Evolutionary conservation across 176 grass and related monocot genomes (phyloP).

Genomic region (Rhipidocladum racemiflorum): DNA sequence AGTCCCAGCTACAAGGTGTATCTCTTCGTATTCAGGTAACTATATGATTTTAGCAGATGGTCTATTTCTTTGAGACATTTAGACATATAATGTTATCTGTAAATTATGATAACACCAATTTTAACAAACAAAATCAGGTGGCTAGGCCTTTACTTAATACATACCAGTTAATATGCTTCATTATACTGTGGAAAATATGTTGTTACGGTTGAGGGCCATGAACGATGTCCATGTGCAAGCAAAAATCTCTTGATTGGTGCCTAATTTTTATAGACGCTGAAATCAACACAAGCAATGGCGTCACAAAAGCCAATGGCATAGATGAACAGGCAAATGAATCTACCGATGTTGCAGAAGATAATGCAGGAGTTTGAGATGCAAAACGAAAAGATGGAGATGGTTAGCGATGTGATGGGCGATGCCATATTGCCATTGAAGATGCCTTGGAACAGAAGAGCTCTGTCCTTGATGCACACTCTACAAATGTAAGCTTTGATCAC

Average conservation of each 20-base stretch:
- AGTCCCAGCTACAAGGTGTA: constrained; percentile 89
- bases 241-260: not conserved
- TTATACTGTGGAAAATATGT: not conserved
- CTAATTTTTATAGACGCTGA: constrained; percentile 48
- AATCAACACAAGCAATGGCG: constrained; percentile 79
- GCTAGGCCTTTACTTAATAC: not conserved
- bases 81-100: not conserved
- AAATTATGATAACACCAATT: not conserved
- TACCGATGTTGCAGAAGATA: too few species aligned
- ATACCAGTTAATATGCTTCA: not conserved
- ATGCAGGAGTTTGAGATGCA: too few species aligned
- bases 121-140: not conserved
- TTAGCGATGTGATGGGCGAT: too few species aligned
- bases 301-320: constrained; percentile 78
- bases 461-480: constrained; percentile 84
- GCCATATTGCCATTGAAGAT: too few species aligned
- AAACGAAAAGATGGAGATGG: too few species aligned
- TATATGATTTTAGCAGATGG: not conserved
- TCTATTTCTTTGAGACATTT: not conserved
- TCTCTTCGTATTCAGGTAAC: constrained; percentile 86
- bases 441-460: too few species aligned
- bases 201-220: not conserved
- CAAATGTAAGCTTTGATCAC: constrained; percentile 48
- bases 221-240: not conserved
- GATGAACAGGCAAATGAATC: too few species aligned